These are phyloP conservation scores for Neofusicoccum umdonicola DNA, from an alignment of 2,329 filamentous ascomycete genomes.

Conservation along the genomic window DNA sequence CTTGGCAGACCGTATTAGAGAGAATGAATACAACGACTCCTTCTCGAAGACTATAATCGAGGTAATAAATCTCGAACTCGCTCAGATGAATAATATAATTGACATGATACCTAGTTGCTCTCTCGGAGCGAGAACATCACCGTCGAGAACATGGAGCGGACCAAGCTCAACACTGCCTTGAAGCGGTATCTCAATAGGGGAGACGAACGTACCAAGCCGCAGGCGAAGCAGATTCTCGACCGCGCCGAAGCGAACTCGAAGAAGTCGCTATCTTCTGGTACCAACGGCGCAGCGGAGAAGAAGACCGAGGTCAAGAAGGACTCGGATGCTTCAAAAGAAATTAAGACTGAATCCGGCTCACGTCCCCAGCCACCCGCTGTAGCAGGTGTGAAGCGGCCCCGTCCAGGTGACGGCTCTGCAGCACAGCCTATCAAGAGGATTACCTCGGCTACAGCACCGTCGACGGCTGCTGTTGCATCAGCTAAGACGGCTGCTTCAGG, in stretches of 20 bases:
- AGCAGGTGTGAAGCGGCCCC: conserved; percentile 23
- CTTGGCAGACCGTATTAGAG: conserved; percentile 47
- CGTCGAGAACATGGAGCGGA: conserved; percentile 58
- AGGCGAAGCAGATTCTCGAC: conserved; percentile 58
- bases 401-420: conserved; percentile 17
- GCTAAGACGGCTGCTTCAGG: conserved; percentile 17
- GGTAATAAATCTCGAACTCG: conserved; percentile 30
- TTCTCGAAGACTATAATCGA: conserved; percentile 44
- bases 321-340: not conserved
- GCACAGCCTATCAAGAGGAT: conserved; percentile 34
- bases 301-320: conserved; percentile 13
- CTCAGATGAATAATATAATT: conserved; percentile 21
- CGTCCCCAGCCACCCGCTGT: conserved; percentile 10
- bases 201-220: conserved; percentile 61
- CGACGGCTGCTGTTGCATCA: conserved; percentile 5
- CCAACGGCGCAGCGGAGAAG: conserved; percentile 15
- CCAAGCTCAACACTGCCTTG: conserved; percentile 65
- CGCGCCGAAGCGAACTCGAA: conserved; percentile 42
- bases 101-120: conserved; percentile 52
- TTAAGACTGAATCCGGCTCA: not conserved
- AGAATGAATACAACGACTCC: conserved; percentile 44
- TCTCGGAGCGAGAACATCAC: conserved; percentile 61
- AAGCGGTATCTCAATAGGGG: conserved; percentile 64
- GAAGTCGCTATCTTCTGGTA: conserved; percentile 32
- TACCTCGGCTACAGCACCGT: not conserved